Evolutionary conservation across 495 filamentous ascomycete genomes (phyloP).

Genomic region (Podospora didyma): DNA sequence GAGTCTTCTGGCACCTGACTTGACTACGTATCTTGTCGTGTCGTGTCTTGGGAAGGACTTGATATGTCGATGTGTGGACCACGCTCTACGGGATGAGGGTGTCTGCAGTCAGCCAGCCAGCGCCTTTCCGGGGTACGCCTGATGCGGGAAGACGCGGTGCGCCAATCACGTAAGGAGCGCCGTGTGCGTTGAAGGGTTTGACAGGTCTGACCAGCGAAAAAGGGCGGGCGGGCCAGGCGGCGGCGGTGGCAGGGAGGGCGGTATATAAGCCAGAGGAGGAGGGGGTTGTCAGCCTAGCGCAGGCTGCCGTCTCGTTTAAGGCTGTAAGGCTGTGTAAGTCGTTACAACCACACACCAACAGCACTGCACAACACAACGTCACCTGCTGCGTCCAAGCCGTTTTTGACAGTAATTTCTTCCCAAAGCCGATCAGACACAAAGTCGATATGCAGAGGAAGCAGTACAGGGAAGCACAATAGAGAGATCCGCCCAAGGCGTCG

Average conservation of each 20-base stretch:
- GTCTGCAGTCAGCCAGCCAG: not conserved
- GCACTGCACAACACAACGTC: too few relatives aligned
- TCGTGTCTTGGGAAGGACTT: not conserved
- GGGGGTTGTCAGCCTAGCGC: not conserved
- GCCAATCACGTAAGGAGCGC: not conserved
- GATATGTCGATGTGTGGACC: not conserved
- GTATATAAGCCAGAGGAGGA: not conserved
- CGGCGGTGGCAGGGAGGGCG: not conserved
- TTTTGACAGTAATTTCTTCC: too few relatives aligned
- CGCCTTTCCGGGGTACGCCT: not conserved
- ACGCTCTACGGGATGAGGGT: not conserved
- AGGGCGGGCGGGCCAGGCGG: not conserved
- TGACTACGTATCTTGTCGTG: too few relatives aligned
- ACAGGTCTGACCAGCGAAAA: not conserved
- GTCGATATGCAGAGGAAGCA: too few relatives aligned
- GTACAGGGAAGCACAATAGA: not conserved
- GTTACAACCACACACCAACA: too few relatives aligned
- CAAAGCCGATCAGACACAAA: not conserved
- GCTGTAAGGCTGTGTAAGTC: not conserved
- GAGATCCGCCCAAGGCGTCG: not conserved
- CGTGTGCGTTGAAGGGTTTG: not conserved
- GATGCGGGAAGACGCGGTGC: not conserved
- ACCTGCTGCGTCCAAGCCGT: too few relatives aligned
- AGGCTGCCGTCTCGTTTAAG: not conserved
- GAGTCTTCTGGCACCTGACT: conserved; percentile 1